A percentile compares a stretch with the other conserved stretches of the same genome.
phyloP scores from a whole-genome alignment of 2,329 filamentous ascomycete genomes.

The Aspergillus sp. region DNA sequence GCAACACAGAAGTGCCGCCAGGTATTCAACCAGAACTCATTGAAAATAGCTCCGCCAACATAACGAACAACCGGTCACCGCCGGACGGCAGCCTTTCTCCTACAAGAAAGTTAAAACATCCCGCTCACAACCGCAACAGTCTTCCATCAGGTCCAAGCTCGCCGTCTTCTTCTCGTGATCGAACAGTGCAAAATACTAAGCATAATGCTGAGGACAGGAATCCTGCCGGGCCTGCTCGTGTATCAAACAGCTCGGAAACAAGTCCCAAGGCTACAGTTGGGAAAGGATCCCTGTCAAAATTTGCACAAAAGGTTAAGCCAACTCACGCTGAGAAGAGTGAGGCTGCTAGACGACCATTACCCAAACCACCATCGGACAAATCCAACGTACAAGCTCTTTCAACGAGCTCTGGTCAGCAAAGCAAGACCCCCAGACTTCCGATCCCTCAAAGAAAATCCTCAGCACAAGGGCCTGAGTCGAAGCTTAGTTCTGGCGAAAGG shows the following conservation, averaged over 20 bases:
- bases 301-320: conserved; percentile 36
- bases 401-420: conserved; percentile 8
- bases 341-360: conserved; percentile 17
- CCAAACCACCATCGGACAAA: conserved; percentile 19
- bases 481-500: conserved; percentile 9
- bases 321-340: conserved; percentile 26
- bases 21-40: not conserved
- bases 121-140: not conserved
- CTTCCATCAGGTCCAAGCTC: not conserved
- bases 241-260: conserved; percentile 19
- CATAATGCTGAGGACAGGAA: not conserved
- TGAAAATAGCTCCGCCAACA: not conserved
- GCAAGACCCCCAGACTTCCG: conserved; percentile 21
- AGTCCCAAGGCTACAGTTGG: conserved; percentile 23
- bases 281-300: conserved; percentile 31
- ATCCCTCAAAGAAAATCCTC: conserved; percentile 17
- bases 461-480: conserved; percentile 10
- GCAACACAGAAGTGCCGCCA: not conserved
- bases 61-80: not conserved
- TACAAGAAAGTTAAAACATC: not conserved
- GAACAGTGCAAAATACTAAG: not conserved
- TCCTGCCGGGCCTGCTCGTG: conserved; percentile 9
- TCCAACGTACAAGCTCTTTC: conserved; percentile 3
- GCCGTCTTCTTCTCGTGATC: not conserved
- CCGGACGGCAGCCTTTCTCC: not conserved